Conservation (phyloP, 2,329 filamentous ascomycete genomes). For the Knufia petricola region DNA sequence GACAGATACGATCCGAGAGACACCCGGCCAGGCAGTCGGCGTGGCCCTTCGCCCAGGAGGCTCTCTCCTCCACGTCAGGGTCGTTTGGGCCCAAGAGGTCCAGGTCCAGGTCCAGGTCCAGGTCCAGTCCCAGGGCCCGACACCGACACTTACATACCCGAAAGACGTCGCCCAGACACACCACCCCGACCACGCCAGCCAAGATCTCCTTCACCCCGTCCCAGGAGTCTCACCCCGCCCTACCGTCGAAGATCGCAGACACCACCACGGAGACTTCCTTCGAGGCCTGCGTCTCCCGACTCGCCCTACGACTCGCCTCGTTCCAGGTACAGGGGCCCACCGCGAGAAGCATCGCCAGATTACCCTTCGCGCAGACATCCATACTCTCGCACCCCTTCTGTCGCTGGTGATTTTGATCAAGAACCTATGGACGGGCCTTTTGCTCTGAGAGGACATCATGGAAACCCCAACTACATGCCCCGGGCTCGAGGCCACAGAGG, state of each 20-base stretch:
- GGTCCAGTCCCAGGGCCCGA: too few species aligned
- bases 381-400: slow-evolving; percentile 14
- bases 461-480: slow-evolving; percentile 27
- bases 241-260: slow-evolving; percentile 7
- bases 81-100: slow-evolving; percentile 24
- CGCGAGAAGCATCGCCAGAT: background rate
- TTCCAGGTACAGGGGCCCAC: slow-evolving; percentile 7
- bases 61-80: slow-evolving; percentile 28
- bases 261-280: slow-evolving; percentile 11
- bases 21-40: slow-evolving; percentile 22
- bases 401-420: slow-evolving; percentile 26
- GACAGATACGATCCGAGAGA: slow-evolving; percentile 30
- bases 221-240: slow-evolving; percentile 6
- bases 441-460: slow-evolving; percentile 27
- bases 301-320: slow-evolving; percentile 12
- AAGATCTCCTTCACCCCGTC: slow-evolving; percentile 14
- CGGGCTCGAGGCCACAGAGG: slow-evolving; percentile 31
- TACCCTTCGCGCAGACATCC: slow-evolving; percentile 5
- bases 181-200: slow-evolving; percentile 26
- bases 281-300: slow-evolving; percentile 7
- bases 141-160: slow-evolving; percentile 23
- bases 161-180: slow-evolving; percentile 24
- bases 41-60: slow-evolving; percentile 25
- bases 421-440: slow-evolving; percentile 26
- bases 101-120: too few species aligned